These are phyloP conservation scores for Coprinopsis cinerea DNA, from an alignment of 768 basidiomycete species.

Conservation along the genomic window DNA sequence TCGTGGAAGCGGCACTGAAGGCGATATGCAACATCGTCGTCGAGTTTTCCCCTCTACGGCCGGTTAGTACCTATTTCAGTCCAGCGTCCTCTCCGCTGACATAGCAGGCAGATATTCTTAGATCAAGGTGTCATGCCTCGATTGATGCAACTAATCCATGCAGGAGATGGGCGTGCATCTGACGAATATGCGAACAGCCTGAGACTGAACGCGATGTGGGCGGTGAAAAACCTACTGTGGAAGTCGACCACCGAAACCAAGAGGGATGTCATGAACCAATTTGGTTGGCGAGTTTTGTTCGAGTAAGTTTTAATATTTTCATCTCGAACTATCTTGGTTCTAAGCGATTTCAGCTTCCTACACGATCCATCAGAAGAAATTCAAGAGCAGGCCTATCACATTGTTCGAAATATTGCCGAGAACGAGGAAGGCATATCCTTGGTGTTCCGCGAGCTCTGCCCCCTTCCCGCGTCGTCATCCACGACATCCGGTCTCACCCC, in stretches of 20 bases:
- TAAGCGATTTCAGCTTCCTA: conserved; percentile 38
- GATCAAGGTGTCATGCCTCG: conserved; percentile 62
- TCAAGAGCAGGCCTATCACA: conserved; percentile 67
- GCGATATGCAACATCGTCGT: conserved; percentile 83
- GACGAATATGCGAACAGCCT: conserved; percentile 26
- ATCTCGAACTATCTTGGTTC: neutral
- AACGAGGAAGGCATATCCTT: conserved; percentile 59
- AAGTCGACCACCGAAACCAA: conserved; percentile 59
- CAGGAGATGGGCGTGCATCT: conserved; percentile 33
- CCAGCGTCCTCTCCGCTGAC: no score
- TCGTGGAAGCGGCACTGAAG: conserved; percentile 62
- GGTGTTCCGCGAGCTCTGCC: conserved; percentile 48
- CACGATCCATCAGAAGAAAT: conserved; percentile 46
- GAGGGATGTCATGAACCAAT: conserved; percentile 53
- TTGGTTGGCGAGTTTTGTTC: conserved; percentile 61
- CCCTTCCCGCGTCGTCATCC: neutral
- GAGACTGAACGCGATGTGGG: conserved; percentile 75
- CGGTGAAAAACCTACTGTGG: conserved; percentile 75
- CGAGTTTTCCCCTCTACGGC: conserved; percentile 76
- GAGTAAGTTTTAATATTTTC: conserved; percentile 34
- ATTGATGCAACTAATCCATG: conserved; percentile 48
- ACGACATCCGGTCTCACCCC: neutral
- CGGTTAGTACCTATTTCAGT: conserved; percentile 38
- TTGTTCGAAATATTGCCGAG: conserved; percentile 63
- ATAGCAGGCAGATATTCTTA: conserved; percentile 46